Evolutionary conservation across 2,329 filamentous ascomycete species (phyloP).

Genomic region (Lachnum nothofagi): DNA sequence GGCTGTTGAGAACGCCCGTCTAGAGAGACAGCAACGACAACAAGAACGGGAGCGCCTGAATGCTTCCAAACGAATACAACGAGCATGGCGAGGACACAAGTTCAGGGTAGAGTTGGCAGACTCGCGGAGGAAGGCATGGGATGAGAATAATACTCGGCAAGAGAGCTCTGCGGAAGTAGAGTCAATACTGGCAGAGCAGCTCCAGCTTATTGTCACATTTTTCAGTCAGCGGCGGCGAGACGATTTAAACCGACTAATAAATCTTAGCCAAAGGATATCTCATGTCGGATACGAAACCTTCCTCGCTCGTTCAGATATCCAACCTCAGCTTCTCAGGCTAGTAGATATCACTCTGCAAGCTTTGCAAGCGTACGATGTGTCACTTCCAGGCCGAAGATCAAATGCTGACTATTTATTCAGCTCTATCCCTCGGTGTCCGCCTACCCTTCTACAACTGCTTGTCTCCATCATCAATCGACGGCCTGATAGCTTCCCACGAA

Average conservation of each 20-base stretch:
- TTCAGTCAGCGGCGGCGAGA: constrained; percentile 42
- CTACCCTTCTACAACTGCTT: constrained; percentile 24
- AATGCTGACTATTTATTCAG: constrained; percentile 18
- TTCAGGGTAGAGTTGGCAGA: constrained; percentile 55
- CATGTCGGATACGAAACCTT: constrained; percentile 35
- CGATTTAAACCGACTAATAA: constrained; percentile 46
- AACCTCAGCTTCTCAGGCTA: constrained; percentile 21
- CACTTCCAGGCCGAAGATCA: neutral
- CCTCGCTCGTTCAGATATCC: constrained; percentile 21
- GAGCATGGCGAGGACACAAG: constrained; percentile 73
- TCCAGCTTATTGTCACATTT: constrained; percentile 46
- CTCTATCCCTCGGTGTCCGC: constrained; percentile 15
- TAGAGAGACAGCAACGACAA: constrained; percentile 75
- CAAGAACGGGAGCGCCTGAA: constrained; percentile 72
- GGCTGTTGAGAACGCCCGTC: constrained; percentile 78
- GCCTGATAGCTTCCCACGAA: constrained; percentile 21
- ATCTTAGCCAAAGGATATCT: constrained; percentile 34
- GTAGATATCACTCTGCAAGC: constrained; percentile 23
- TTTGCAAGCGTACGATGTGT: constrained; percentile 25
- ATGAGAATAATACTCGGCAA: constrained; percentile 48
- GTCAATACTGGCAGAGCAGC: constrained; percentile 36
- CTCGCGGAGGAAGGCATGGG: constrained; percentile 56
- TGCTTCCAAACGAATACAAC: constrained; percentile 70
- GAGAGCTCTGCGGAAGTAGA: constrained; percentile 25
- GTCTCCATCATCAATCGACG: constrained; percentile 19